Base-by-base conservation (phyloP, 352 stramenopile genomes). In the Phytopythium delawarense region DNA sequence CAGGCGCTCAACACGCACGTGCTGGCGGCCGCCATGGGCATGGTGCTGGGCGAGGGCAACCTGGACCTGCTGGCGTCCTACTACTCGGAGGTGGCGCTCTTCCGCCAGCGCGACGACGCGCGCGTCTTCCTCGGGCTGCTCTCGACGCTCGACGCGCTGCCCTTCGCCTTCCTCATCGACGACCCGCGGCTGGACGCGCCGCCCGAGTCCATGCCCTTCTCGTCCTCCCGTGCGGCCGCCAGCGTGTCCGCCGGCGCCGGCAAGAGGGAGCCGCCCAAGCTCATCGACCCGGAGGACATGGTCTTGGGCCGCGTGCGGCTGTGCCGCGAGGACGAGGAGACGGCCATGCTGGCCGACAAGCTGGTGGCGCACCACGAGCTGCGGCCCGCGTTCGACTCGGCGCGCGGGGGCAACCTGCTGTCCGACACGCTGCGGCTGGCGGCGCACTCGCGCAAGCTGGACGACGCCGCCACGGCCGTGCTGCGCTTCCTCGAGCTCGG, bases 211-310 rank as follows among this genome's bases (percentile, higher is more conserved):
- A 68, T 92, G 58, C 85, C 85, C n/a, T 94, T 94, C 64, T 79
- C 74, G 48, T 83, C 75, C 21, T 81, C 51, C 5, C 34, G 34
- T 8, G 34, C 5, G 7, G 34, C 11, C 6, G 16, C 20, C 0
- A 32, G 5, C 11, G 30, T 28, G 25, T 0, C 7, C 6, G 32
- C 51, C 7, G 1, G 21, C 32, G 49, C 15, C 49, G 18, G n/a
- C 46, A 79, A 71, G 61, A 80, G 77, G 53, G 60, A 72, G 23
- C 77, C 79, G 18, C 83, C 82, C 4, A 87, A 85, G 63, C 77
- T 92, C 51, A 94, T 94, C 54, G 81, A 92, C 46, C 82, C 86
- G 0, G 81, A 94, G 50, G 86, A 92, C 67, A 94, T 92, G 86
- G 79, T 92, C 18, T 72, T 74, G 57, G 83, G 83, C 5, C 79